Conservation (phyloP, 2,329 filamentous ascomycete genomes). For the Colletotrichum zoysiae region DNA sequence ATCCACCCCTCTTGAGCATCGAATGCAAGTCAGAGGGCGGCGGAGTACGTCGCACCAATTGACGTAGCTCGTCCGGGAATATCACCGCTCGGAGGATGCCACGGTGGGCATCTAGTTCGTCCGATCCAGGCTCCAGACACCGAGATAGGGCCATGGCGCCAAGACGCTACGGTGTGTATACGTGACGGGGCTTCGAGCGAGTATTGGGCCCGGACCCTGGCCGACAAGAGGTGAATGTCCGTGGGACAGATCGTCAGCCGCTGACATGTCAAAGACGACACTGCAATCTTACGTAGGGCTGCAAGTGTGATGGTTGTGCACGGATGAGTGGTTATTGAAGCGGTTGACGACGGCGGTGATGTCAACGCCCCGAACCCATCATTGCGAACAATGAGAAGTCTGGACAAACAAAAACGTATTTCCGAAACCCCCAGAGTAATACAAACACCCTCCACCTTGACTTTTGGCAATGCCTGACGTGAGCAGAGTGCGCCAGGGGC, state of each 20-base stretch:
- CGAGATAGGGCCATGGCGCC: background rate
- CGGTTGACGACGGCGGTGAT: background rate
- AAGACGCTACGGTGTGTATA: background rate
- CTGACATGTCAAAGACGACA: background rate
- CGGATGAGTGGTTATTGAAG: background rate
- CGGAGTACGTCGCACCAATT: background rate
- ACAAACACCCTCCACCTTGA: too few relatives aligned
- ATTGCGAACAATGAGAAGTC: too few relatives aligned
- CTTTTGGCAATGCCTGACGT: background rate
- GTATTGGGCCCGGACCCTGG: background rate
- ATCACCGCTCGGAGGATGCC: background rate
- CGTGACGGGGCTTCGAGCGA: background rate
- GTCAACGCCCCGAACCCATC: too few relatives aligned
- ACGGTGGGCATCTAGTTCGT: background rate
- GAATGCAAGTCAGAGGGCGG: background rate
- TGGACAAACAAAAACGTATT: background rate
- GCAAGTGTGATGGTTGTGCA: background rate
- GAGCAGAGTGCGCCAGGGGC: too few relatives aligned
- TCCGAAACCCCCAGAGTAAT: background rate
- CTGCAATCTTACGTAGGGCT: background rate
- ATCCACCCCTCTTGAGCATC: background rate
- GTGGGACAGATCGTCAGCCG: background rate
- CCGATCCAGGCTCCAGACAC: background rate
- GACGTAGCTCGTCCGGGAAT: background rate
- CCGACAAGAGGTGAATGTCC: background rate